Evolutionary conservation across 1,284 basidiomycete species (phyloP), one percentile per base, ranked within the genome.

Genomic region (Ganoderma sinense): DNA sequence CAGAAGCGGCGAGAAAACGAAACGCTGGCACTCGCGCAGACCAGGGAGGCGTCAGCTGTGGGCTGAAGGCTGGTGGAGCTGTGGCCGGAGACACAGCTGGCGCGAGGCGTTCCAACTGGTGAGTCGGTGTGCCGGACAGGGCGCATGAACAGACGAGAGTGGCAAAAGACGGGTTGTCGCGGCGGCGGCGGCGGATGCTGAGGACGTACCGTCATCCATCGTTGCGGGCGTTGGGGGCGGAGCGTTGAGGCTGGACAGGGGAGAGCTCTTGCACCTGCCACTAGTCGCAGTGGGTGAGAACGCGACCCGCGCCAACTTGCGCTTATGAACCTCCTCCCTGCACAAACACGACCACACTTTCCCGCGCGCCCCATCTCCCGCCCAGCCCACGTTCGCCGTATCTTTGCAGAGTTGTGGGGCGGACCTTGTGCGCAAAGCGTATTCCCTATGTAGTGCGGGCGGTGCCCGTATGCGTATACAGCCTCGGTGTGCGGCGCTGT

Each of bases 121-220:
- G 69, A 72, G 64, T 68, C 69, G 64, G 67, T 39, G 82, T 81
- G 83, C 84, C 83, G 77, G 73, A 64, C 78, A 78, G 51, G 45
- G 60, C 58, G 60, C 29, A 76, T 76, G 76, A 64, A 78, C 74
- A 75, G 80, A 80, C 78, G 75, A 78, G 73, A 78, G 73, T 78
- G 78, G 76, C 31, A 73, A 63, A 63, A 43, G 73, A 72, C 73
- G 75, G 73, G 79, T 77, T 75, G 78, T 78, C 74, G 75, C 76
- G 75, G 82, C 75, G 84, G 80, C 79, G 82, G 78, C 78, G 79
- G 89, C 83, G 86, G 87, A 89, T 90, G 90, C 85, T 90, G 91
- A 87, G 80, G 84, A 91, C 90, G 91, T 92, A 92, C 90, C 91
- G 88, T 92, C 90, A 89, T 92, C 90, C 90, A 92, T 91, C 82